Conservation (phyloP, 2,329 filamentous ascomycete genomes). For the Alternaria alternata region DNA sequence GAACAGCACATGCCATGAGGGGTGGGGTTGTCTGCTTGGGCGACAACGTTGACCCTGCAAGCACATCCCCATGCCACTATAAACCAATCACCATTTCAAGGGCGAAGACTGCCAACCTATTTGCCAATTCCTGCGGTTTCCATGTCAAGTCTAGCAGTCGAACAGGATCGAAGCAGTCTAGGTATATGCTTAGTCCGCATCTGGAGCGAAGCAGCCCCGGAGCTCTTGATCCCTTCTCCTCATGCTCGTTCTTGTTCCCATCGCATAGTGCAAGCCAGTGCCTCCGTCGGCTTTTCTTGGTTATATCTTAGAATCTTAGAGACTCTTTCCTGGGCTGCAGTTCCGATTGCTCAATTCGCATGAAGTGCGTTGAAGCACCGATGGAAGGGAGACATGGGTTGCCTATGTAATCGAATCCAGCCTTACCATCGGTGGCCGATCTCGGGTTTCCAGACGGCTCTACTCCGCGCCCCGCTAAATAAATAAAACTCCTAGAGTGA, state of each 20-base stretch:
- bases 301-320: background rate
- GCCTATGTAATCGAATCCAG: background rate
- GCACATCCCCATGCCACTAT: background rate
- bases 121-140: background rate
- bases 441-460: constrained; percentile 24
- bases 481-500: constrained; percentile 32
- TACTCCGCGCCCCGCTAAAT: constrained; percentile 32
- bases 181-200: background rate
- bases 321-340: background rate
- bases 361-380: background rate
- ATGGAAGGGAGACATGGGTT: background rate
- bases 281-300: background rate
- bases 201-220: background rate
- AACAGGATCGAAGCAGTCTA: background rate
- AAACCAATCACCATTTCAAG: background rate
- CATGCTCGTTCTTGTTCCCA: background rate
- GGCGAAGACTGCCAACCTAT: background rate
- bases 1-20: constrained; percentile 14
- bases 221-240: background rate
- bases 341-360: background rate
- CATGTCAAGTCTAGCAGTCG: background rate
- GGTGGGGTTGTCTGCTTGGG: constrained; percentile 4
- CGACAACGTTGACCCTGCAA: background rate
- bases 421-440: constrained; percentile 15
- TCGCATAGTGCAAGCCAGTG: background rate